Base-by-base conservation (phyloP, 176 grass and related monocot species). In the Ensete glaucum region DNA sequence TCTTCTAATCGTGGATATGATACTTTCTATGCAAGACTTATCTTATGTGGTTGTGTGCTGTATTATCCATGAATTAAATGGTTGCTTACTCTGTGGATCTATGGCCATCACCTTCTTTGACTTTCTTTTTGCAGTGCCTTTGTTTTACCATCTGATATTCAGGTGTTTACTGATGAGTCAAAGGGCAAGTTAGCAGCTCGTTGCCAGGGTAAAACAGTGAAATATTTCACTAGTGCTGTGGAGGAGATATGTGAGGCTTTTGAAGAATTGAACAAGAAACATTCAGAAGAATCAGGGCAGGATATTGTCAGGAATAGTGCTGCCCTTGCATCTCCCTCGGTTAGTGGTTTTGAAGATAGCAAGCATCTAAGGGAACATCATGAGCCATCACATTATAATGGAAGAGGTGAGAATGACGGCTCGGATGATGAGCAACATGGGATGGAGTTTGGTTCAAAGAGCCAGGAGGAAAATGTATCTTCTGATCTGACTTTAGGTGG, bases 201-300 rank as follows among this genome's bases (percentile, higher is more conserved):
- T 73, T 82, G 87, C 72, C 78, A 83, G 56, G 82, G 75, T 73
- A 94, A 99, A 75, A 89, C 53, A 82, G 64, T 78, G 3, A 82
- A 89, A 71, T 12, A 69, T 77, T 91, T 91, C 84, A 81, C 74
- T 76, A 82, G 80, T 59, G 95, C 95, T 69, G 88, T 99, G 53
- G 82, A 84, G 66, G 84, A 94, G 83, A 99, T 99, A 69, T 99
- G 95, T 70, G 88, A 88, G 76, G 90, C 75, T 34, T 91, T 89
- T 81, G 81, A 91, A 72, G 84, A 87, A 58, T 69, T 88, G 73
- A 60, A 81, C 74, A 72, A 80, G 57, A 80, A 73, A 53, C 51
- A 63, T 19, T 73, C 58, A 64, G 78, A 1, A 29, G 69, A 80
- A 23, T 64, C 56, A 53, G 69, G 13, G 15, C 20, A 68, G 51